Base-by-base conservation (phyloP, 768 basidiomycete species). In the Podaxis sp. region DNA sequence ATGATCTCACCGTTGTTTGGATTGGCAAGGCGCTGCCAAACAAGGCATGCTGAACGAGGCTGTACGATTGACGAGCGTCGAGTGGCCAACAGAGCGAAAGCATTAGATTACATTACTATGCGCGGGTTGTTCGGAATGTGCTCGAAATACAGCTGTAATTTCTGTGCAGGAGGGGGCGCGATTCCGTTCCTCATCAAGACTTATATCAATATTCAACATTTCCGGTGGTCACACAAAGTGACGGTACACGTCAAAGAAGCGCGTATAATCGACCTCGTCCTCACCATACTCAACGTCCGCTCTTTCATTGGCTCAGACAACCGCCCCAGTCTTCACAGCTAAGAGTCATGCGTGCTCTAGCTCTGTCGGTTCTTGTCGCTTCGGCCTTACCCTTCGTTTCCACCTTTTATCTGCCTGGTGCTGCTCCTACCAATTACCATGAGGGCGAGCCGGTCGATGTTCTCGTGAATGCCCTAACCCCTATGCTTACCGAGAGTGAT, bases 391-490 rank as follows among this genome's bases (percentile, higher is more conserved):
- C 65, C 68, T 49, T 66, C 67, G 53, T 55, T 72, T 44, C 62
- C 72, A 19, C 91, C 3, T 99, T 98, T 79, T 99, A 99, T 73
- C 84, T 99, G 42, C 96, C 96, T 26, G 90, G 90, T 26, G 85
- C 96, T 30, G 93, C 96, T 6, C 96, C 96, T 0, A 87, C 85
- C 70, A 87, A 94, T 74, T 99, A 94, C 75, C 73, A 72, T 15
- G 68, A 72, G 56, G 90, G 89, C 52, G 94, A 98, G 64, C 75
- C 77, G 56, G 93, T 98, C 48, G 83, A 88, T 52, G 78, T 95
- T 51, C 85, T 88, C 71, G 92, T 97, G 69, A 97, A 96, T 75
- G 89, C 93, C 0, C 79, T 96, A 57, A 95, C 93, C 15, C 95
- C 95, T 2, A 93, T 92, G 84, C 78, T 93, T 44, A 78, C 86